Base-by-base conservation (phyloP, 176 grass and related monocot species). In the Juncus effusus region DNA sequence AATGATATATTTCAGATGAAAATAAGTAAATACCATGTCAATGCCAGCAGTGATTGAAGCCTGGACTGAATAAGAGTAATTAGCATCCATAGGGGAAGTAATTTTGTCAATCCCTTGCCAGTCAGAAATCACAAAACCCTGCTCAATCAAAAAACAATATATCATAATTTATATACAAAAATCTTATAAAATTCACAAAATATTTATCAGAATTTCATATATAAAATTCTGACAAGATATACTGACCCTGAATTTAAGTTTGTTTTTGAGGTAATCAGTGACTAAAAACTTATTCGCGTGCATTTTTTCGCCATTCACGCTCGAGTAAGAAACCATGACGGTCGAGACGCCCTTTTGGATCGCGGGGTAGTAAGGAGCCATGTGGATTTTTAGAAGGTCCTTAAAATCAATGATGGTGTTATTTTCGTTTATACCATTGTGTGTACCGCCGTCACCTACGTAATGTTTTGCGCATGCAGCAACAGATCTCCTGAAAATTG, bases 401-500 rank as follows among this genome's bases (percentile, higher is more conserved):
- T 76, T 77, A 45, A 79, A 79, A 79, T 55, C 78, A 0, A 87
- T 58, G 69, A 77, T 79, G 71, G 90, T 95, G 77, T 95, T 82
- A 76, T 95, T 86, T 72, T 82, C 86, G 74, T 95, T 87, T 64
- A 95, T 80, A 14, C 90, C 90, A 2, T 16, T 45, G 14, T 39
- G 16, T 10, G 90, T 90, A 59, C 90, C 86, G 40, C 90, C 90
- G 61, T 90, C 90, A 59, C 90, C 90, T 36, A 95, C 90, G 58
- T 80, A 95, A 67, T 95, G 86, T 81, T 95, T 95, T n/a, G 86
- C 86, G 74, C 90, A 95, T 1, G 86, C 90, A 60, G 83, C 86
- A n/a, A 95, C 90, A 54, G 76, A 84, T 72, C 76, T 90, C 50
- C 74, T 83, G 51, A 14, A 61, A 13, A 47, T 35, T 56, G n/a